These are phyloP conservation scores for Cardiospermum halicacabum DNA, from an alignment of 345 rosid species.

Conservation along the genomic window DNA sequence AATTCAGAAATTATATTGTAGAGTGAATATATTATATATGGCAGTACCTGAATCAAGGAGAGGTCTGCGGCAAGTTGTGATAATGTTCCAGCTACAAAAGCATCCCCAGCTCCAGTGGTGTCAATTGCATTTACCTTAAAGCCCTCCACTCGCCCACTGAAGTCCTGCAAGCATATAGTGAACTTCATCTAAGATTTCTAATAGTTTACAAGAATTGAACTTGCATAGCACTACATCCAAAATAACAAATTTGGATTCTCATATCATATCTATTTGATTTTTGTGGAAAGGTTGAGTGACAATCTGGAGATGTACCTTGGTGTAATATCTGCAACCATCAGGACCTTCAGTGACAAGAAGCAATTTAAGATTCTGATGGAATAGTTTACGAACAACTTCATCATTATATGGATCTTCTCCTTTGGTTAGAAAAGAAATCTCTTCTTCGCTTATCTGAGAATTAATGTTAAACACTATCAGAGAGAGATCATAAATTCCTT, in stretches of 20 bases:
- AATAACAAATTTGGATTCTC: background rate
- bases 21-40: background rate
- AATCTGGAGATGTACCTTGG: conserved; percentile 49
- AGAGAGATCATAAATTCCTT: background rate
- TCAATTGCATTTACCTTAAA: conserved; percentile 79
- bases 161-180: conserved; percentile 41
- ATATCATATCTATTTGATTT: background rate
- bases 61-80: conserved; percentile 59
- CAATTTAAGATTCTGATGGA: conserved; percentile 73
- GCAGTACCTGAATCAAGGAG: conserved; percentile 74
- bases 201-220: background rate
- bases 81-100: conserved; percentile 83
- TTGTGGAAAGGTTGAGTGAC: background rate
- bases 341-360: conserved; percentile 91
- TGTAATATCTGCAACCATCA: conserved; percentile 86
- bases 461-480: conserved; percentile 7
- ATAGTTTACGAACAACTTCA: conserved; percentile 61
- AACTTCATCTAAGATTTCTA: background rate
- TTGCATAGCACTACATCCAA: background rate
- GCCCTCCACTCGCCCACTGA: conserved; percentile 74
- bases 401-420: conserved; percentile 97
- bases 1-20: background rate
- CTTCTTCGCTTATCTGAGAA: conserved; percentile 85
- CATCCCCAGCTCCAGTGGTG: conserved; percentile 98
- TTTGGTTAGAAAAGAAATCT: conserved; percentile 68